Evolutionary conservation across 179 eudicot species (phyloP).

Genomic region (Beta corolliflora): DNA sequence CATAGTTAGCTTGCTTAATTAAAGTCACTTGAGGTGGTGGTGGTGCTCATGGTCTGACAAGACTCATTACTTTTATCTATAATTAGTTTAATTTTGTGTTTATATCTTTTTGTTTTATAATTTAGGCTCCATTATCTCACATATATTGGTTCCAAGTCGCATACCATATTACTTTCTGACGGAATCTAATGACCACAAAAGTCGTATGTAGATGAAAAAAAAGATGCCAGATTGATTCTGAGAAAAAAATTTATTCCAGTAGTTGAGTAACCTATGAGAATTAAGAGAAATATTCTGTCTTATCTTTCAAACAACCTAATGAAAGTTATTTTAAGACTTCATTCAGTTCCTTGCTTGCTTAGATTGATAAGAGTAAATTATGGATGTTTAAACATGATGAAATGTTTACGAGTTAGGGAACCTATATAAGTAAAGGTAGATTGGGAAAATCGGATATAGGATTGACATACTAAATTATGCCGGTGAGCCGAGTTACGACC

Average conservation of each 20-base stretch:
- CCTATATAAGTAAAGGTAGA: too few species aligned
- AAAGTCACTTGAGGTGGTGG: too few species aligned
- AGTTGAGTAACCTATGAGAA: not conserved
- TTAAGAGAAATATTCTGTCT: not conserved
- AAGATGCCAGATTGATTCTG: conserved; percentile 3
- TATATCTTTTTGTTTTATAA: too few species aligned
- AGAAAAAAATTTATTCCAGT: not conserved
- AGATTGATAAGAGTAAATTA: not conserved
- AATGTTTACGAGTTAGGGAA: too few species aligned
- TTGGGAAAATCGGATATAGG: too few species aligned
- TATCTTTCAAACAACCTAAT: not conserved
- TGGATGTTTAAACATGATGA: not conserved
- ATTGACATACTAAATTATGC: too few species aligned
- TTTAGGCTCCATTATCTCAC: not conserved
- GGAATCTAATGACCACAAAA: not conserved
- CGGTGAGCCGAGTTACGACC: too few species aligned
- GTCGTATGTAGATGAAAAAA: not conserved
- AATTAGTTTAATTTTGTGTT: too few species aligned
- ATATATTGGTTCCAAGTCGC: not conserved
- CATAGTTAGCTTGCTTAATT: too few species aligned
- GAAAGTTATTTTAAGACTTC: not conserved
- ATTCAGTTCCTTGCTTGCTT: not conserved
- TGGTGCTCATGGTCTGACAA: too few species aligned
- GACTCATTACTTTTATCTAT: too few species aligned
- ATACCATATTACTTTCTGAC: not conserved